These are phyloP conservation scores for Zygotorulaspora florentina DNA, from an alignment of 805 yeast genomes.

Conservation along the genomic window DNA sequence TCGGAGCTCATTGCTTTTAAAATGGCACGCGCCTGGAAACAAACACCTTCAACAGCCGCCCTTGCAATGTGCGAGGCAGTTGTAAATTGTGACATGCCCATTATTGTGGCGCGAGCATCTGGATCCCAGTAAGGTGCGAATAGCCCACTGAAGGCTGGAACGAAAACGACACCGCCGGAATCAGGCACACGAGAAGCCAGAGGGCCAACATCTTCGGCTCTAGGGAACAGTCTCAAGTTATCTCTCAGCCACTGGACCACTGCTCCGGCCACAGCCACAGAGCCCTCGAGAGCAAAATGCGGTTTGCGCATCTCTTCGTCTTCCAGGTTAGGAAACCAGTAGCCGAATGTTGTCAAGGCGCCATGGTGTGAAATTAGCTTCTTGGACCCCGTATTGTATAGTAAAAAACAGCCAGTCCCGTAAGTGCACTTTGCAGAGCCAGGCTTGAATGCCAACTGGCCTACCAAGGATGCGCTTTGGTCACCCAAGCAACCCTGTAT, in stretches of 20 bases:
- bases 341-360: constrained; percentile 83
- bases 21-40: constrained; percentile 89
- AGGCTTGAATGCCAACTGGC: constrained; percentile 76
- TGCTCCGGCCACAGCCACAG: constrained; percentile 94
- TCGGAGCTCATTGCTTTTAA: constrained; percentile 85
- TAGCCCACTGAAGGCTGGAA: constrained; percentile 90
- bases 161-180: constrained; percentile 89
- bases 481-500: constrained; percentile 91
- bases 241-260: constrained; percentile 93
- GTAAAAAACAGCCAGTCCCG: constrained; percentile 91
- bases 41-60: constrained; percentile 93
- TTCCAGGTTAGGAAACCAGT: constrained; percentile 73
- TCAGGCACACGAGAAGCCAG: constrained; percentile 76
- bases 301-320: constrained; percentile 47
- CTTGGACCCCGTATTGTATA: constrained; percentile 77
- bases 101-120: constrained; percentile 85
- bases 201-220: constrained; percentile 85
- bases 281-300: constrained; percentile 89
- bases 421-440: constrained; percentile 94
- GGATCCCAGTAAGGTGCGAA: constrained; percentile 97
- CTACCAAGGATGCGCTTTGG: constrained; percentile 90
- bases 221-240: constrained; percentile 74
- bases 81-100: constrained; percentile 92
- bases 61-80: constrained; percentile 87
- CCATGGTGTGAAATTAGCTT: constrained; percentile 75